Evolutionary conservation across 305 asterid genomes (phyloP).

Genomic region (Solanum aculeatissimum): DNA sequence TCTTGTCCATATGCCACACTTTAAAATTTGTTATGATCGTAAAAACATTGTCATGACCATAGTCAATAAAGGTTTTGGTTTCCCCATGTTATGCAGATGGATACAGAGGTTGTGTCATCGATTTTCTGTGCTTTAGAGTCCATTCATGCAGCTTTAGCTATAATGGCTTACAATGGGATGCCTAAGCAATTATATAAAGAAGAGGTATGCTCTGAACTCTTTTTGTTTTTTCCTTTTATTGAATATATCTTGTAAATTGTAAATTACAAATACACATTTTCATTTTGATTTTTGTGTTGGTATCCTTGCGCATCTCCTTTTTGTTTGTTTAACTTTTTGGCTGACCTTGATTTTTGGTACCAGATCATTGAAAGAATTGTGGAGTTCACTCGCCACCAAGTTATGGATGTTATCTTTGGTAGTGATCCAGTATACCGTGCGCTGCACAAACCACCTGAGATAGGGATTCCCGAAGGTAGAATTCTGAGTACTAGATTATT

Average conservation of each 20-base stretch:
- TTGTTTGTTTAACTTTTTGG: neutral
- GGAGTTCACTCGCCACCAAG: slow-evolving; percentile 96
- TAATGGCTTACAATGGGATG: slow-evolving; percentile 82
- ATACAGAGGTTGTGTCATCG: slow-evolving; percentile 63
- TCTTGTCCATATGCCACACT: neutral
- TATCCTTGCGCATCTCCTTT: slow-evolving; percentile 4
- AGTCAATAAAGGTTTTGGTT: neutral
- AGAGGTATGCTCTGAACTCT: slow-evolving; percentile 47
- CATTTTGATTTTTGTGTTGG: neutral
- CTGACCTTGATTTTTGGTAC: slow-evolving; percentile 1
- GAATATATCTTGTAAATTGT: neutral
- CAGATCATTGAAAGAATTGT: slow-evolving; percentile 93
- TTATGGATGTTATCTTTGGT: slow-evolving; percentile 75
- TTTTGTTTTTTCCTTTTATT: neutral
- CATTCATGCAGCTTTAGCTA: slow-evolving; percentile 82
- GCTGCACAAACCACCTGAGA: slow-evolving; percentile 67
- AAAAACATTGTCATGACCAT: neutral
- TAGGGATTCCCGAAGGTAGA: slow-evolving; percentile 65
- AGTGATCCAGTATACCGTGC: slow-evolving; percentile 93
- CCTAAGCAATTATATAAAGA: slow-evolving; percentile 92
- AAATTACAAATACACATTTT: neutral
- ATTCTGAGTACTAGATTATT: slow-evolving; percentile 12
- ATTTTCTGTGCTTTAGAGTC: slow-evolving; percentile 86
- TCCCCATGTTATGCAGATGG: slow-evolving; percentile 51
- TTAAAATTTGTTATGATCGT: neutral